Evolutionary conservation across 2,329 filamentous ascomycete genomes (phyloP).

Genomic region (Dactylellina cionopaga): DNA sequence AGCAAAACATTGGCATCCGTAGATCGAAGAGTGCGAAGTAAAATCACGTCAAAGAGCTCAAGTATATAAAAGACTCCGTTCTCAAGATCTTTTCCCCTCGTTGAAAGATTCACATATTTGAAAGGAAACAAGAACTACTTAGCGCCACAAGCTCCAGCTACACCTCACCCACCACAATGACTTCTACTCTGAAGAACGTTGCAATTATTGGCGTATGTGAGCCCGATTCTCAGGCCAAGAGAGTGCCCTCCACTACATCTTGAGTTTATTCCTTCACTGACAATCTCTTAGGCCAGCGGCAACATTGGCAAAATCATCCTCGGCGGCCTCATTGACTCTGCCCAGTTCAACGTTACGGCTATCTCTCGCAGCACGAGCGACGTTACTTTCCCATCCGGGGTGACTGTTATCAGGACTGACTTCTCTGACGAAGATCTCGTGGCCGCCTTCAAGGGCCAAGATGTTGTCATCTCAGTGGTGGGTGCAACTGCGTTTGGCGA

Average conservation of each 20-base stretch:
- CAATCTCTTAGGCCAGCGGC: not conserved
- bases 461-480: conserved; percentile 67
- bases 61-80: not conserved
- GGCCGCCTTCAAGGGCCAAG: conserved; percentile 66
- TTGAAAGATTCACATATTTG: not conserved
- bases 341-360: conserved; percentile 62
- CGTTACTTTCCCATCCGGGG: conserved; percentile 59
- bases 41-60: not conserved
- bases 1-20: not conserved
- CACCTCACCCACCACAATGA: not conserved
- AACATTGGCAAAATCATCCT: not conserved
- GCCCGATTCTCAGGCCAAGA: not conserved
- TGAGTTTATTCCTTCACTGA: not conserved
- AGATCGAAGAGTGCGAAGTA: not conserved
- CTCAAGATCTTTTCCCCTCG: not conserved
- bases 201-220: not conserved
- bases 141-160: not conserved
- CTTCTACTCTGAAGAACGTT: not conserved
- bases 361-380: conserved; percentile 65
- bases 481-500: conserved; percentile 59
- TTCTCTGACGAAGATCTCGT: conserved; percentile 64
- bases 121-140: not conserved
- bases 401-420: conserved; percentile 64
- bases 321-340: not conserved
- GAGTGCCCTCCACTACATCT: not conserved